phyloP scores from a whole-genome alignment of 2,329 filamentous ascomycete genomes.

The Didymosphaeria variabile region DNA sequence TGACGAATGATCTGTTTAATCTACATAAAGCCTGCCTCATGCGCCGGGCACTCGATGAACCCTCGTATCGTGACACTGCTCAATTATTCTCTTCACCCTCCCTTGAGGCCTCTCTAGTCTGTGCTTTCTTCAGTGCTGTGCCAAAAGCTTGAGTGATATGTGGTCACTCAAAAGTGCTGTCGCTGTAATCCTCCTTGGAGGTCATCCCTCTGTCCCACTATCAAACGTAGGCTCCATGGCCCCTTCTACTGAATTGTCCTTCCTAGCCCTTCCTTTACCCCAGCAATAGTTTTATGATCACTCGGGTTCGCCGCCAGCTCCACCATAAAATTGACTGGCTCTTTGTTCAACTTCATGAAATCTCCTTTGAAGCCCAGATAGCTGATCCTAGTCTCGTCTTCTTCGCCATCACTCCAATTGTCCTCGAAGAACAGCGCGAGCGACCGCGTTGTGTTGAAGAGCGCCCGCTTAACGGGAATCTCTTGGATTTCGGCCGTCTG shows the following conservation, averaged over 20 bases:
- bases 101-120: background rate
- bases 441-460: slow-evolving; percentile 85
- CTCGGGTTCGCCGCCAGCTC: slow-evolving; percentile 91
- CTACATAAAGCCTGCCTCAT: slow-evolving; percentile 1
- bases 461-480: slow-evolving; percentile 83
- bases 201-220: background rate
- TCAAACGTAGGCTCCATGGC: slow-evolving; percentile 10
- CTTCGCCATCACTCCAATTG: slow-evolving; percentile 80
- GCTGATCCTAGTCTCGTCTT: slow-evolving; percentile 78
- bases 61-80: background rate
- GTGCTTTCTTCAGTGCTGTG: background rate
- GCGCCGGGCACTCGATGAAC: too few relatives aligned
- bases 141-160: background rate
- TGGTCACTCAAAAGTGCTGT: too few relatives aligned
- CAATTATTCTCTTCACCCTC: background rate
- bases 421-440: slow-evolving; percentile 90
- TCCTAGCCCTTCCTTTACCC: slow-evolving; percentile 48
- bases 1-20: slow-evolving; percentile 14
- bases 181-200: background rate
- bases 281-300: slow-evolving; percentile 72
- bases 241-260: slow-evolving; percentile 42
- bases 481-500: slow-evolving; percentile 87
- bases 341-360: slow-evolving; percentile 85
- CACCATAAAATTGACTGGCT: slow-evolving; percentile 87
- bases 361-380: slow-evolving; percentile 95